Base-by-base conservation (phyloP, 2,329 filamentous ascomycete species). In the Trichoderma harzianum region DNA sequence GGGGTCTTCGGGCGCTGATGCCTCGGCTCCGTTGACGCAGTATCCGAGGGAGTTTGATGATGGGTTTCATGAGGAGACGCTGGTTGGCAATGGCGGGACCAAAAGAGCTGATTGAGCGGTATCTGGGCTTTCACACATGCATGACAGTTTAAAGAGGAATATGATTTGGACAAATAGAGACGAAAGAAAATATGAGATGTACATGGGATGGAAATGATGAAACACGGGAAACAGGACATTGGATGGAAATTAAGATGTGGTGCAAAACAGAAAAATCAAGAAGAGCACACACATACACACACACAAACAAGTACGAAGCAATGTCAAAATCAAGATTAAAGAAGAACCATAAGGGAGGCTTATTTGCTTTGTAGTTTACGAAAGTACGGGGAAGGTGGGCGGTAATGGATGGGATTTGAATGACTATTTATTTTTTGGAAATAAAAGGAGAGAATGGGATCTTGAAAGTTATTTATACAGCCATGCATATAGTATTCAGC, bases 1-100 rank as follows among this genome's bases (percentile, higher is more conserved):
- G n/a, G 73, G 74, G 8, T 71, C 71, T 24, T 74, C 73, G 12
- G 36, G 12, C 16, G 71, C 47, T 7, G 66, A 68, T 24, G 65
- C 39, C 2, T 51, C 70, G 11, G 58, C 66, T 7, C 71, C 66
- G 18, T 39, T 60, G 58, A 68, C 51, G 18, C 47, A 69, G 65
- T 69, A 71, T 21, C 65, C 65, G 10, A 61, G 60, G 61, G 66
- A 69, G 2, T 69, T 14, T 62, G 71, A 71, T 6, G 72, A 73
- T 28, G 72, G 69, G 10, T 73, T 73, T 30, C 62, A 61, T 30
- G 58, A 67, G 21, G 63, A 73, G 63, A 57, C 43, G n/a, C 51
- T 71, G 24, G 63, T 61, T 66, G 72, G 61, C n/a, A 62, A 69
- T 24, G 60, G 65, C 34, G 39, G 66, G 30, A n/a, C 57, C 8